Evolutionary conservation across 768 basidiomycete species (phyloP).

Genomic region (Boletus tomentosulus): DNA sequence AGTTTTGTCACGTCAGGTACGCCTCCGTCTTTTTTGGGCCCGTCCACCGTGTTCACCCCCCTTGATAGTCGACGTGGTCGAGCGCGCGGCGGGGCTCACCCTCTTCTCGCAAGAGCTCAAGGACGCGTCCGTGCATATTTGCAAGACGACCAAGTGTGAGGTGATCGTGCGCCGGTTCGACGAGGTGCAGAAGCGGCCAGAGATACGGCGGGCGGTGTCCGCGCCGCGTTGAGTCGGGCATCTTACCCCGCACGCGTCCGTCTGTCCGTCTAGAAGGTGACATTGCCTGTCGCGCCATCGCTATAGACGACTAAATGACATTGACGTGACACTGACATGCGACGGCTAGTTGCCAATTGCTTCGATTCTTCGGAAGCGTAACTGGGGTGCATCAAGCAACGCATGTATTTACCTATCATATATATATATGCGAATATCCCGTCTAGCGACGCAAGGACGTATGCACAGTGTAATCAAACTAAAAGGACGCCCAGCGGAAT

Average conservation of each 20-base stretch:
- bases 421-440: conserved; percentile 11
- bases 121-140: conserved; percentile 73
- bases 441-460: not conserved
- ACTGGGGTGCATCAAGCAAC: conserved; percentile 27
- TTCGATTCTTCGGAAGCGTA: not conserved
- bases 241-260: not conserved
- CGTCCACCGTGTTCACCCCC: not conserved
- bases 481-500: not conserved
- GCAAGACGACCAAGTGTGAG: conserved; percentile 84
- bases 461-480: not conserved
- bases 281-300: not conserved
- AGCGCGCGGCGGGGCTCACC: conserved; percentile 81
- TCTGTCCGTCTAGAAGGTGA: not conserved
- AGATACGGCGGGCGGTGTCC: conserved; percentile 49
- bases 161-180: conserved; percentile 88
- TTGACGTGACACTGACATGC: not conserved
- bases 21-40: not conserved
- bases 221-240: conserved; percentile 28
- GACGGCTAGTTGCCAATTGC: not conserved
- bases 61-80: conserved; percentile 79
- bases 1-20: conserved; percentile 80
- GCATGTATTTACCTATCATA: conserved; percentile 23
- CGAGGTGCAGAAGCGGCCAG: conserved; percentile 71
- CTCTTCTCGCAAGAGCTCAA: conserved; percentile 86
- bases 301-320: not conserved